Base-by-base conservation (phyloP, 257 asterid species). In the Petunia secreta region DNA sequence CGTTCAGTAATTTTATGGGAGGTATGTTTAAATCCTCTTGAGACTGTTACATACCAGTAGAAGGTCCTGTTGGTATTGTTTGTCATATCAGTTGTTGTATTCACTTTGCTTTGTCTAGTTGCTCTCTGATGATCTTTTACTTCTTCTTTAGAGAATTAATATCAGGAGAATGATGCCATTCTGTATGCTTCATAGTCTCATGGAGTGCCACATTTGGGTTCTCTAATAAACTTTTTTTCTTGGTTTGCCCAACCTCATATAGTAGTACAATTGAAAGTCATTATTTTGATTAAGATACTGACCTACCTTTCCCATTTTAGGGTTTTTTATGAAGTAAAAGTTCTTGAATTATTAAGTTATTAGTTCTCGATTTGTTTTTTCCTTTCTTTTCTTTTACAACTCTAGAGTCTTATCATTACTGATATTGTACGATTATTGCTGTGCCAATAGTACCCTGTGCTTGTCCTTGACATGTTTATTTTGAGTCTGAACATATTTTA, bases 1-100 rank as follows among this genome's bases (percentile, higher is more conserved):
- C 74, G 75, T 83, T 82, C 89, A 14, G 94, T 86, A 73, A 89
- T 93, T 82, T 83, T 94, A 85, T 94, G 97, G 97, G 96, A 94
- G 96, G 98, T 92, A 88, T 76, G 43, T 73, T 11, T 50, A 50
- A 34, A 54, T 73, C 36, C 62, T 73, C 62, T 73, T 50, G 9
- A 11, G 46, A 8, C 48, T 69, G 36, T 73, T 25, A 25, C 25
- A 25, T 25, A 25, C 25, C 25, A 25, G 25, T 25, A 25, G 25
- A 25, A 25, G 25, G 25, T 25, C 25, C 25, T 25, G 25, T 25
- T 25, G 25, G 25, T 25, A 25, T 25, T 25, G 25, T 25, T 25
- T 38, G 34, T 73, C 46, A 11, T 48, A 50, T 48, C 77, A 73
- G n/a, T 50, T 34, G 62, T 73, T 50, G 10, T 73, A 25, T 73